Conservation (phyloP, 106 monocot genomes). For the Apostasia ramifera region DNA sequence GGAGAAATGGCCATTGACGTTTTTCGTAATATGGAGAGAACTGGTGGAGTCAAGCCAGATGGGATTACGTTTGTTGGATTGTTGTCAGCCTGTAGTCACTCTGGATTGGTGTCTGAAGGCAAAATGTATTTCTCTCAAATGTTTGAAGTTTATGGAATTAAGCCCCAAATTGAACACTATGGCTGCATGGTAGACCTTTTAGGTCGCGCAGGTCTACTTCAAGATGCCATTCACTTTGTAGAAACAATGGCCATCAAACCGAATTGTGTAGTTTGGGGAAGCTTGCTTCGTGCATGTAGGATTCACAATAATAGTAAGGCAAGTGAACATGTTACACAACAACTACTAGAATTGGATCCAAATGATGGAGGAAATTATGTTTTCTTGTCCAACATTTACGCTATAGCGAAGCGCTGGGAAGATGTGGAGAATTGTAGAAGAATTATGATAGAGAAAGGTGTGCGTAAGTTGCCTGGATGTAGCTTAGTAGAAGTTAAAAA, state of each 20-base stretch:
- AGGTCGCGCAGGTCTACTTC: slow-evolving; percentile 8
- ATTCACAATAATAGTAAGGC: slow-evolving; percentile 4
- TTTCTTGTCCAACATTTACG: slow-evolving; percentile 32
- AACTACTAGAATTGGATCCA: slow-evolving; percentile 37
- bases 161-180: slow-evolving; percentile 52
- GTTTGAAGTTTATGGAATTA: slow-evolving; percentile 21
- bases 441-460: slow-evolving; percentile 27
- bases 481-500: slow-evolving; percentile 46
- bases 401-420: slow-evolving; percentile 24
- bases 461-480: slow-evolving; percentile 33
- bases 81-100: slow-evolving; percentile 47
- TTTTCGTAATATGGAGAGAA: slow-evolving; percentile 33
- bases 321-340: background rate
- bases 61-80: slow-evolving; percentile 51
- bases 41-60: slow-evolving; percentile 22
- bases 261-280: slow-evolving; percentile 14
- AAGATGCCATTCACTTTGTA: slow-evolving; percentile 7
- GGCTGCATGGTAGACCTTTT: slow-evolving; percentile 38
- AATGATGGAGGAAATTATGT: slow-evolving; percentile 34
- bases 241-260: slow-evolving; percentile 5
- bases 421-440: slow-evolving; percentile 35
- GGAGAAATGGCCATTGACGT: slow-evolving; percentile 33
- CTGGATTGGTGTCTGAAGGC: slow-evolving; percentile 49
- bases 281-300: slow-evolving; percentile 12
- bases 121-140: slow-evolving; percentile 35